A percentile compares a stretch with the other conserved stretches of the same genome.
phyloP scores from a whole-genome alignment of 2,329 filamentous ascomycete species.

The Aureobasidium namibiae region DNA sequence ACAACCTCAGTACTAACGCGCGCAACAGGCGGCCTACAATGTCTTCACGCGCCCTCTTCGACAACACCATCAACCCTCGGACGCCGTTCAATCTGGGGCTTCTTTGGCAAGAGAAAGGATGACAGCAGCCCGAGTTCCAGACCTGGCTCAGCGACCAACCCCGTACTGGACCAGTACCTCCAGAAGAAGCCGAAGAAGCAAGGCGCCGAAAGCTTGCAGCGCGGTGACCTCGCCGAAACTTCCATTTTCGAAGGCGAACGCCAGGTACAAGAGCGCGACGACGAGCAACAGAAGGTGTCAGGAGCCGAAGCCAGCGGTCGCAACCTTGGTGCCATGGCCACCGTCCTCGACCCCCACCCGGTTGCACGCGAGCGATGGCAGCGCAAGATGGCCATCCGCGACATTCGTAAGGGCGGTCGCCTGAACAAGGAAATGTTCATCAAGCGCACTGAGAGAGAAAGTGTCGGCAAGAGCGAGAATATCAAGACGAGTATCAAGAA shows the following conservation, averaged over 20 bases:
- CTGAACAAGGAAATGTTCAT: slow-evolving; percentile 60
- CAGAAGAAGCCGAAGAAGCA: slow-evolving; percentile 24
- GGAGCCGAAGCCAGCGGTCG: slow-evolving; percentile 22
- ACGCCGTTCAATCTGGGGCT: slow-evolving; percentile 17
- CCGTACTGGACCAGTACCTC: slow-evolving; percentile 55
- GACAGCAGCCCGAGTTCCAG: background rate
- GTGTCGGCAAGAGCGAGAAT: slow-evolving; percentile 55
- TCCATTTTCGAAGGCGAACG: slow-evolving; percentile 46
- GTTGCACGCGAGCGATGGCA: slow-evolving; percentile 65
- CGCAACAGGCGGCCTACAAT: slow-evolving; percentile 14
- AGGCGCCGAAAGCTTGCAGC: slow-evolving; percentile 16
- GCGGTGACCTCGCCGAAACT: slow-evolving; percentile 39
- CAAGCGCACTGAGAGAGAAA: slow-evolving; percentile 54
- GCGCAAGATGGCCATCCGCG: slow-evolving; percentile 72
- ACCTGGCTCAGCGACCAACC: slow-evolving; percentile 32
- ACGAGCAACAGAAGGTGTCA: slow-evolving; percentile 18
- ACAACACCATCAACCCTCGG: slow-evolving; percentile 10
- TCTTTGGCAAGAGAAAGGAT: slow-evolving; percentile 18
- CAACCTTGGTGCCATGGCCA: slow-evolving; percentile 48
- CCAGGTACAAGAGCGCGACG: slow-evolving; percentile 16
- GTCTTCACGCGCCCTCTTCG: slow-evolving; percentile 15
- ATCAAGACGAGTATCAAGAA: slow-evolving; percentile 90
- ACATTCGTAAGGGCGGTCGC: slow-evolving; percentile 60
- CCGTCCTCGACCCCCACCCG: slow-evolving; percentile 68
- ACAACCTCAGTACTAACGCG: background rate